Conservation (phyloP, 495 filamentous ascomycete species). For the Trichoderma reesei region DNA sequence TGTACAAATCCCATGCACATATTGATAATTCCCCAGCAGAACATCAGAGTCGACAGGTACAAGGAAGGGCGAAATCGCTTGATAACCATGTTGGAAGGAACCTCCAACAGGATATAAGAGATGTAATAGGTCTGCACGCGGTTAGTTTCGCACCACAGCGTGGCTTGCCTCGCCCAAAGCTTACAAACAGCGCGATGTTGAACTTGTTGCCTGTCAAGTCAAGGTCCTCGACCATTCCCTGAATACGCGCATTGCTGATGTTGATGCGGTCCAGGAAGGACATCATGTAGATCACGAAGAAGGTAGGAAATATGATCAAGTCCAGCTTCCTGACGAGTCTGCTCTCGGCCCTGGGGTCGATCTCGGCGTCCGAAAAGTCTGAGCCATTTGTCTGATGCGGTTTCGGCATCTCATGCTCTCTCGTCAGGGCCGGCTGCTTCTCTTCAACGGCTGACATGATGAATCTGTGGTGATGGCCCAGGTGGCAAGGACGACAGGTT, state of each 20-base stretch:
- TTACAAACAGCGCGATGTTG: slow-evolving; percentile 52
- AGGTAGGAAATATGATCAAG: slow-evolving; percentile 27
- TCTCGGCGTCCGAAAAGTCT: slow-evolving; percentile 2
- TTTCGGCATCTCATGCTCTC: background rate
- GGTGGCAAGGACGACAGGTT: background rate
- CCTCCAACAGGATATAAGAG: slow-evolving; percentile 40
- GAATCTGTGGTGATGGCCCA: background rate
- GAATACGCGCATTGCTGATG: slow-evolving; percentile 53
- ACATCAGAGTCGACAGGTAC: slow-evolving; percentile 42
- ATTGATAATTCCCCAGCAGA: slow-evolving; percentile 41
- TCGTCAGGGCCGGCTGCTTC: background rate
- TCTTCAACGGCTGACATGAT: background rate
- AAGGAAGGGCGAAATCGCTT: slow-evolving; percentile 48
- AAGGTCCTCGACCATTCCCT: slow-evolving; percentile 51
- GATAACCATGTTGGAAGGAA: slow-evolving; percentile 52
- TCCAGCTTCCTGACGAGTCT: slow-evolving; percentile 29
- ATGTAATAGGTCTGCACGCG: slow-evolving; percentile 34
- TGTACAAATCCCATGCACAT: slow-evolving; percentile 45
- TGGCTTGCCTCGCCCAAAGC: background rate
- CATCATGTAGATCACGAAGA: slow-evolving; percentile 35
- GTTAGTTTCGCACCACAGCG: background rate
- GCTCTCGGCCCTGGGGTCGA: slow-evolving; percentile 19
- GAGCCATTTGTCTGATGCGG: background rate
- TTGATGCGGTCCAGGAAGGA: slow-evolving; percentile 47
- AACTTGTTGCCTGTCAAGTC: slow-evolving; percentile 43